Base-by-base conservation (phyloP, 1,139 yeast species). In the Geotrichum fermentans region DNA sequence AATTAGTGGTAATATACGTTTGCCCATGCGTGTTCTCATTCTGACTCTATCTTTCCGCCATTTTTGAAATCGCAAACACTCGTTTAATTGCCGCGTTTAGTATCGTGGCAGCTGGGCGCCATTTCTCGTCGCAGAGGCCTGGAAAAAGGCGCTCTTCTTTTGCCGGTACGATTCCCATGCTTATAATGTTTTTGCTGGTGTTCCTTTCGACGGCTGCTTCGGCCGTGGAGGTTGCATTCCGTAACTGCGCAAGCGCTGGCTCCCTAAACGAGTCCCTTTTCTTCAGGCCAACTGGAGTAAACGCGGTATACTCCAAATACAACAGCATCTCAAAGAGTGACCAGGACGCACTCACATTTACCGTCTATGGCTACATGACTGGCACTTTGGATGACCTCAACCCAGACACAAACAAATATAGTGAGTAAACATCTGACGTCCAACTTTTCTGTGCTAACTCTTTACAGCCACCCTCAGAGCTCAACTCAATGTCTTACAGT, bases 341-440 rank as follows among this genome's bases (percentile, higher is more conserved):
- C 24, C 39, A 42, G 17, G 49, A 49, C 28, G 49, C 46, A 17
- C 46, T 64, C 42, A 42, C 45, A 34, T 42, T 60, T 33, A 35
- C 47, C 2, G 54, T 64, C 33, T 18, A 43, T 16, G 68, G 68
- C 7, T 43, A 52, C 41, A 61, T 61, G 55, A 46, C 52, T 4
- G 56, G 56, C 33, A 42, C 55, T 29, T 44, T 64, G 18, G 55
- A 45, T 3, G 66, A 65, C 45, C 49, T 61, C 46, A 55, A 63
- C 46, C 50, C 53, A 11, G 49, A 55, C 8, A 60, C 64, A 3
- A 61, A 61, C 51, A 56, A 54, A 40, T 61, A 52, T 48, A 59
- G 50, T 41, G 38, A 28, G 38, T 33, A 4, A n/a, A n/a, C n/a
- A n/a, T 14, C 21, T 20, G 22, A 21, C 14, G 8, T 24, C 38